phyloP scores from a whole-genome alignment of 2,329 filamentous ascomycete species.

The Zasmidium citrigriseum region DNA sequence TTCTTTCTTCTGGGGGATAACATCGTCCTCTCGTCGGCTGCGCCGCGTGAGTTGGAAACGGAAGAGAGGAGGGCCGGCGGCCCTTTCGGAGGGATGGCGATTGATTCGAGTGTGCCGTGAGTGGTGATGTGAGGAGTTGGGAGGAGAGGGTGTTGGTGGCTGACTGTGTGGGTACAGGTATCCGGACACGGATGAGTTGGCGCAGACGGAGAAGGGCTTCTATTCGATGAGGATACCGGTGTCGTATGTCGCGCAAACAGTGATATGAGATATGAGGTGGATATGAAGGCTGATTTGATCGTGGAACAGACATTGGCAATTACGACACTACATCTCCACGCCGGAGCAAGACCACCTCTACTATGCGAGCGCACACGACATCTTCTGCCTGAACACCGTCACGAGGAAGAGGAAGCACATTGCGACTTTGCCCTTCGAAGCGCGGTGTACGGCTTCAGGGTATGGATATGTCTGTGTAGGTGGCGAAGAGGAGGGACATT shows the following conservation, averaged over 20 bases:
- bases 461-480: slow-evolving; percentile 90
- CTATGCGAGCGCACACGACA: slow-evolving; percentile 73
- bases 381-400: slow-evolving; percentile 62
- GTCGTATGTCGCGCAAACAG: slow-evolving; percentile 42
- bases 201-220: slow-evolving; percentile 46
- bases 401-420: slow-evolving; percentile 72
- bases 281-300: background rate
- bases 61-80: background rate
- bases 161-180: slow-evolving; percentile 36
- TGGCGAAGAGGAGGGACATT: slow-evolving; percentile 80
- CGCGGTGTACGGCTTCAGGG: slow-evolving; percentile 84
- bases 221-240: slow-evolving; percentile 52
- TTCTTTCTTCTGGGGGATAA: background rate
- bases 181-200: slow-evolving; percentile 49
- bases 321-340: slow-evolving; percentile 86
- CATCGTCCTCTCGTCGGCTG: background rate
- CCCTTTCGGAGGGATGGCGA: slow-evolving; percentile 27
- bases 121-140: background rate
- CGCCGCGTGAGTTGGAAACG: background rate
- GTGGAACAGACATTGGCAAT: slow-evolving; percentile 71
- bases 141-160: slow-evolving; percentile 3
- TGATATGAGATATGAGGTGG: too few species aligned
- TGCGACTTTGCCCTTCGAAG: slow-evolving; percentile 65
- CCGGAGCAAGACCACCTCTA: slow-evolving; percentile 77
- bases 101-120: slow-evolving; percentile 22